phyloP scores from a whole-genome alignment of 495 filamentous ascomycete genomes.

The Daldinia concentrica region DNA sequence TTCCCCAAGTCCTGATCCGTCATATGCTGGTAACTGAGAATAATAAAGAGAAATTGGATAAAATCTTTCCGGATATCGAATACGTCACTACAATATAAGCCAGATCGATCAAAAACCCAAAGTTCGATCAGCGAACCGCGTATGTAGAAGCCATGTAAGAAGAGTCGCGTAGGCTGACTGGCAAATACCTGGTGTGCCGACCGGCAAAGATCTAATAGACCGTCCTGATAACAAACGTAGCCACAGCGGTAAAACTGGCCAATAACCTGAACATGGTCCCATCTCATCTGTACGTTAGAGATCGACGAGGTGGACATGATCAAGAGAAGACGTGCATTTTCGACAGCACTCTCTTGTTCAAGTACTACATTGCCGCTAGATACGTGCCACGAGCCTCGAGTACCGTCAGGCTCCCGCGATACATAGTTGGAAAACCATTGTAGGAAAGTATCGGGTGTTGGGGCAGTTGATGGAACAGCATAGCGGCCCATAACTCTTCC shows the following conservation, averaged over 20 bases:
- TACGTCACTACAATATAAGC: conserved; percentile 43
- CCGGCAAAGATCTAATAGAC: not conserved
- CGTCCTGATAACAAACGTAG: not conserved
- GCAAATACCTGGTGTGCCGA: conserved; percentile 12
- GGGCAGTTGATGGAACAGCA: not conserved
- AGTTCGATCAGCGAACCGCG: conserved; percentile 47
- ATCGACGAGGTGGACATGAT: not conserved
- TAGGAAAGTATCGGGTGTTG: not conserved
- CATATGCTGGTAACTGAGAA: not conserved
- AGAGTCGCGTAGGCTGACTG: conserved; percentile 44
- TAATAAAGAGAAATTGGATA: not conserved
- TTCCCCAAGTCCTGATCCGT: not conserved
- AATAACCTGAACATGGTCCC: not conserved
- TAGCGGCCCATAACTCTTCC: not conserved
- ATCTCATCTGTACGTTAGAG: not conserved
- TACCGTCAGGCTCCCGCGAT: not conserved
- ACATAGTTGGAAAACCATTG: not conserved
- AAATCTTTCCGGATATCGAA: not conserved
- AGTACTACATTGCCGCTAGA: not conserved
- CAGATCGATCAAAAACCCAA: conserved; percentile 58
- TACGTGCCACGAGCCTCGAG: not conserved
- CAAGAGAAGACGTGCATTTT: not conserved
- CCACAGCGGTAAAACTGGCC: not conserved
- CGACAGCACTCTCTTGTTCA: not conserved
- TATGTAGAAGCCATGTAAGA: conserved; percentile 53